Percentiles rank a stretch among this genome's conserved stretches.
Conservation (phyloP, 2,329 filamentous ascomycete genomes). For the Colletotrichum noveboracense region DNA sequence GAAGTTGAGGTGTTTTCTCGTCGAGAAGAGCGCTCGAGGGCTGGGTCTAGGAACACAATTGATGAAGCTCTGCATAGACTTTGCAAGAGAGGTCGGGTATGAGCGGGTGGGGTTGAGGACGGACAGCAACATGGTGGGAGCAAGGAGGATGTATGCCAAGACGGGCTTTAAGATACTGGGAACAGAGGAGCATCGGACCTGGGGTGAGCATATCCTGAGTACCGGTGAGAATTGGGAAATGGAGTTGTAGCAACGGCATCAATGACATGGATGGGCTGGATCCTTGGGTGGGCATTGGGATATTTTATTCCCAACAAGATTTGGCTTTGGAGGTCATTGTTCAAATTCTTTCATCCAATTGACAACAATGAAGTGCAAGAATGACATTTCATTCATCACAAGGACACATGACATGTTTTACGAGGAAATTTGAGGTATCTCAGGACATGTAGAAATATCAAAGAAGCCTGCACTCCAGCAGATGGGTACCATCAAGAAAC, state of each 20-base stretch:
- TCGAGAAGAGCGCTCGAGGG: conserved; percentile 25
- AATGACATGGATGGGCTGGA: not conserved
- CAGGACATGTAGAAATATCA: not conserved
- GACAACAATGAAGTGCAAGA: not conserved
- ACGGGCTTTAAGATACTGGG: conserved; percentile 22
- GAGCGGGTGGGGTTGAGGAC: conserved; percentile 22
- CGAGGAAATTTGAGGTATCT: accelerated
- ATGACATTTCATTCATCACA: accelerated
- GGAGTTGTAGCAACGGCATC: not conserved
- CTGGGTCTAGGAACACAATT: conserved; percentile 23
- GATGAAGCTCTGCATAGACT: conserved; percentile 21
- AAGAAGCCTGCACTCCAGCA: not conserved
- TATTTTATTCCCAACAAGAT: not conserved
- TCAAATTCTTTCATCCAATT: not conserved
- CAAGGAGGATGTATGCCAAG: conserved; percentile 23
- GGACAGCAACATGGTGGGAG: conserved; percentile 19
- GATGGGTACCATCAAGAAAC: not conserved
- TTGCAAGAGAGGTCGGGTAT: conserved; percentile 25
- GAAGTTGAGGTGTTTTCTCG: conserved; percentile 28
- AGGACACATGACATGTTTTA: accelerated
- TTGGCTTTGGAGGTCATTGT: not conserved
- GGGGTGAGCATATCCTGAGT: not conserved
- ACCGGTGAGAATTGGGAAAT: conserved; percentile 17
- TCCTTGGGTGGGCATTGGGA: accelerated
- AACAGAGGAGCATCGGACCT: not conserved